These are phyloP conservation scores for Colletotrichum noveboracense DNA, from an alignment of 2,329 filamentous ascomycete species.

Conservation along the genomic window DNA sequence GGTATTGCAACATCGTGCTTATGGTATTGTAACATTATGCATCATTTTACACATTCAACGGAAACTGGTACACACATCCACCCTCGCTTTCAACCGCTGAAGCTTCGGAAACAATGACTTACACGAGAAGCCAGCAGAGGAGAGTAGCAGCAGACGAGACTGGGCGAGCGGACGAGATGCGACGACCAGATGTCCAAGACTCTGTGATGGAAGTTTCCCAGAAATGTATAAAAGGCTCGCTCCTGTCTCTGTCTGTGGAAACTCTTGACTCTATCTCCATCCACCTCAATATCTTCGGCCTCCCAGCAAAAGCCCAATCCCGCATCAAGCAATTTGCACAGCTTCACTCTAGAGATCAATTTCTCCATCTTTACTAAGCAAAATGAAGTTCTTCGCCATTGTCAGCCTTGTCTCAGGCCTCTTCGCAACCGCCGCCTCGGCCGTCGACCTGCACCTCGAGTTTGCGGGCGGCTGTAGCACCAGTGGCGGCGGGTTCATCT, in stretches of 20 bases:
- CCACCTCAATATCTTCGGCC: neutral
- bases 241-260: neutral
- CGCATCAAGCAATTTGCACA: neutral
- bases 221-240: constrained; percentile 4
- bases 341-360: neutral
- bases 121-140: neutral
- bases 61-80: neutral
- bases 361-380: neutral
- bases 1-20: neutral
- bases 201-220: neutral
- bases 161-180: neutral
- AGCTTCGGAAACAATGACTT: neutral
- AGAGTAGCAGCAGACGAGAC: neutral
- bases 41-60: neutral
- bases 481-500: neutral
- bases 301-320: neutral
- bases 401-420: constrained; percentile 5
- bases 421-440: constrained; percentile 9
- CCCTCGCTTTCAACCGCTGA: neutral
- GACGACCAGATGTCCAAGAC: neutral
- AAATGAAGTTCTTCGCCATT: constrained; percentile 3
- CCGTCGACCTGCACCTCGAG: constrained; percentile 12
- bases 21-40: neutral
- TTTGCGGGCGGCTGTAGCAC: constrained; percentile 9
- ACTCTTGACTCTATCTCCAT: neutral